Percentiles rank a stretch among this genome's conserved stretches.
phyloP scores from a whole-genome alignment of 371 early-diverging fungal genomes.

The Umbelopsis sp. region DNA sequence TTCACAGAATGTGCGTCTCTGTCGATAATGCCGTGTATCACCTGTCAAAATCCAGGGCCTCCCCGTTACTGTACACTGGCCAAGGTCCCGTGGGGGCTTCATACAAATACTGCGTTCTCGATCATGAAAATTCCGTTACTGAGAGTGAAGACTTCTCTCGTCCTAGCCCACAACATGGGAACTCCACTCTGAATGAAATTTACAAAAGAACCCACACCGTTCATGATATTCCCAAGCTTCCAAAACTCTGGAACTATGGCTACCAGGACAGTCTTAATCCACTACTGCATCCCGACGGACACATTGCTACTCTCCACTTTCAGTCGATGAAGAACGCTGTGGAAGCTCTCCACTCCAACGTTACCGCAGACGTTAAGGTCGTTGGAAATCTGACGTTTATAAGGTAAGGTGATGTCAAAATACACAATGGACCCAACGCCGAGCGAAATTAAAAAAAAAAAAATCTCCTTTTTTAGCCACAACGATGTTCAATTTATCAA shows the following conservation, averaged over 20 bases:
- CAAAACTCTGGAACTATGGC: background rate
- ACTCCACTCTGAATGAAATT: background rate
- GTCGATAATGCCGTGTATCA: background rate
- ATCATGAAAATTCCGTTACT: background rate
- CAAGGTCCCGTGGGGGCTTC: background rate
- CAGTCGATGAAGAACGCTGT: constrained; percentile 25
- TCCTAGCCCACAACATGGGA: background rate
- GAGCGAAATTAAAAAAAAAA: background rate
- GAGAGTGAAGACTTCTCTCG: background rate
- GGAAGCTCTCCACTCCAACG: constrained; percentile 31
- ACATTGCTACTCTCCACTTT: constrained; percentile 41
- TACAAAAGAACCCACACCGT: constrained; percentile 11
- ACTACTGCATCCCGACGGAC: constrained; percentile 22
- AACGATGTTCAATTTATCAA: background rate
- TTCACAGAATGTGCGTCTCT: background rate
- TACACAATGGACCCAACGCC: no score
- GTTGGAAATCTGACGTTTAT: constrained; percentile 35
- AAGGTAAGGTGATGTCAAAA: constrained; percentile 23
- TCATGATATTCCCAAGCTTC: background rate
- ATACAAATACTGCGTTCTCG: constrained; percentile 1
- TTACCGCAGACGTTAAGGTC: constrained; percentile 20
- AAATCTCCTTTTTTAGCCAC: background rate
- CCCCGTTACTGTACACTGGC: background rate
- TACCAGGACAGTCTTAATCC: background rate
- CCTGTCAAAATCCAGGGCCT: background rate